Conservation (phyloP, 768 basidiomycete genomes). For the Lactifluus rugatus region DNA sequence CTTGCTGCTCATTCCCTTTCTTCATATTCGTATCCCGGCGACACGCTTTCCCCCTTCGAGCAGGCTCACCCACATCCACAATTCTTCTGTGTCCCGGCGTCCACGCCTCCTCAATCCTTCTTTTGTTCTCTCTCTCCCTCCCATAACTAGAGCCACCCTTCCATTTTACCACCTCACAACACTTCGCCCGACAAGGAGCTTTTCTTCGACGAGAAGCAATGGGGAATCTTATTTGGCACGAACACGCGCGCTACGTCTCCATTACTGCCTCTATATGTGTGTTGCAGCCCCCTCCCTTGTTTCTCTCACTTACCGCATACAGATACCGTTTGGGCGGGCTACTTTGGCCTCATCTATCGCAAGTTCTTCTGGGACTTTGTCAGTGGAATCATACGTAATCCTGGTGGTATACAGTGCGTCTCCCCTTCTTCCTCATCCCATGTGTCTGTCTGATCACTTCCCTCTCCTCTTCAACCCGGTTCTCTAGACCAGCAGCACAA, state of each 20-base stretch:
- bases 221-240: constrained; percentile 79
- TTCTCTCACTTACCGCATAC: constrained; percentile 2
- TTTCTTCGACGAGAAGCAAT: constrained; percentile 30
- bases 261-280: constrained; percentile 64
- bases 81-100: not conserved
- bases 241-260: constrained; percentile 59
- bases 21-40: constrained; percentile 6
- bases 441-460: constrained; percentile 27
- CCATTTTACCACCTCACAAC: not conserved
- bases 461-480: constrained; percentile 39
- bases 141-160: not conserved
- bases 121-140: constrained; percentile 2
- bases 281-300: constrained; percentile 27
- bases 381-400: constrained; percentile 66
- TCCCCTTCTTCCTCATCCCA: not conserved
- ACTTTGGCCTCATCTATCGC: constrained; percentile 75
- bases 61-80: constrained; percentile 14
- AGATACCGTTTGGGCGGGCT: constrained; percentile 76
- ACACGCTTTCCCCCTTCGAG: constrained; percentile 12
- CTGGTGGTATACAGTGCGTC: constrained; percentile 74
- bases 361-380: constrained; percentile 98
- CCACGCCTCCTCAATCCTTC: constrained; percentile 1
- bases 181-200: not conserved
- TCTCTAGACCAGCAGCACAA: constrained; percentile 20
- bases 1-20: not conserved